phyloP scores from a whole-genome alignment of 306 rosid species.

The Fagus crenata region DNA sequence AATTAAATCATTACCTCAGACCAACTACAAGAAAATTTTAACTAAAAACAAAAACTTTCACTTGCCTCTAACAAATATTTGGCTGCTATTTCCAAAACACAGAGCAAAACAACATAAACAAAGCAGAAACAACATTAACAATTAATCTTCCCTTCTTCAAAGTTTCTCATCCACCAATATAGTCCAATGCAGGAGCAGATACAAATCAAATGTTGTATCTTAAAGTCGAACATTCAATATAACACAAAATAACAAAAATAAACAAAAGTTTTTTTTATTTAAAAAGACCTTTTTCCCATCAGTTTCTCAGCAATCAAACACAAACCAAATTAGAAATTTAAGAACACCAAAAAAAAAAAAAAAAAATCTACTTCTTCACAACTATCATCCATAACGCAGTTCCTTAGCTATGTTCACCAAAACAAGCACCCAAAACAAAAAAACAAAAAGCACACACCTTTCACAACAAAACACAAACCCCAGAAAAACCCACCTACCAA shows the following conservation, averaged over 20 bases:
- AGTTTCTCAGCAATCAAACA: not conserved
- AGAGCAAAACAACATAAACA: no score
- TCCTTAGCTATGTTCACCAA: not conserved
- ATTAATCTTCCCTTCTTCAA: no score
- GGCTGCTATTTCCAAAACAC: no score
- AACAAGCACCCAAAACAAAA: no score
- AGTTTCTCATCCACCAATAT: no score
- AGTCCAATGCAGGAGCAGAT: no score
- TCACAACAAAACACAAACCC: constrained; percentile 20
- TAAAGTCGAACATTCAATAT: not conserved
- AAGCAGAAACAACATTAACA: no score
- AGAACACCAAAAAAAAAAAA: not conserved
- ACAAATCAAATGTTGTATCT: no score
- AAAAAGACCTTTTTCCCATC: not conserved
- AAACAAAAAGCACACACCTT: constrained; percentile 5
- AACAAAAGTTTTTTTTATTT: not conserved
- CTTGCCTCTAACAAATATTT: no score
- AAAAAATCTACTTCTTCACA: not conserved
- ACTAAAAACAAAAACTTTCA: no score
- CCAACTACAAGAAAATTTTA: no score
- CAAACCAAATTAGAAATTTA: not conserved
- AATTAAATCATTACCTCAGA: no score
- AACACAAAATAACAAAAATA: not conserved
- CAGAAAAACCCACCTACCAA: constrained; percentile 38
- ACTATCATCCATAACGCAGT: not conserved